These are phyloP conservation scores for Aurantiochytrium sp. DNA, from an alignment of 108 stramenopile genomes.

Conservation along the genomic window DNA sequence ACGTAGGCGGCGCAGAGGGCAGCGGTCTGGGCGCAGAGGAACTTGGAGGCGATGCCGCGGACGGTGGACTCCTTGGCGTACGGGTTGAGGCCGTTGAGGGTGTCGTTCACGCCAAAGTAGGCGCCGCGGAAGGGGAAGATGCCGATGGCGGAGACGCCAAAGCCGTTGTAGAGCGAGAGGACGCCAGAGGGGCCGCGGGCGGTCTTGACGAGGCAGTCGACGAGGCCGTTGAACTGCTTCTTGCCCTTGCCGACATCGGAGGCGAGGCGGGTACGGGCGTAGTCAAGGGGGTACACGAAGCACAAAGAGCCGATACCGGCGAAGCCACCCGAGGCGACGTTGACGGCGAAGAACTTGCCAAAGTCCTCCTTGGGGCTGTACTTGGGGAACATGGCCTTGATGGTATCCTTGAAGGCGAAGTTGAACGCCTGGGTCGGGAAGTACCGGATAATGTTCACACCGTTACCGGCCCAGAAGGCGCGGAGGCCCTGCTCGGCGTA, in stretches of 20 bases:
- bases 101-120: slow-evolving; percentile 98
- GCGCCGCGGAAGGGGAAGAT: slow-evolving; percentile 97
- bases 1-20: slow-evolving; percentile 88
- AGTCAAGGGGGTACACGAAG: slow-evolving; percentile 98
- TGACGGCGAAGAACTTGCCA: slow-evolving; percentile 86
- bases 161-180: slow-evolving; percentile 91
- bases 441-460: slow-evolving; percentile 96
- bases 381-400: slow-evolving; percentile 88
- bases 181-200: slow-evolving; percentile 74
- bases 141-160: slow-evolving; percentile 89
- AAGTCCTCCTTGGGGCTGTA: slow-evolving; percentile 93
- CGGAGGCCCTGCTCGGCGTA: slow-evolving; percentile 75
- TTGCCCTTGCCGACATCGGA: slow-evolving; percentile 90
- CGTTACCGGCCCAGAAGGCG: slow-evolving; percentile 90
- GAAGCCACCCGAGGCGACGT: slow-evolving; percentile 93
- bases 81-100: slow-evolving; percentile 91
- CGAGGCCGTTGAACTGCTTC: slow-evolving; percentile 89
- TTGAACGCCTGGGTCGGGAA: slow-evolving; percentile 99
- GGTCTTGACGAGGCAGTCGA: slow-evolving; percentile 92
- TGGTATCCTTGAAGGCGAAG: slow-evolving; percentile 97
- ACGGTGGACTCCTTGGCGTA: slow-evolving; percentile 83
- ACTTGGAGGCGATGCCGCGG: slow-evolving; percentile 87
- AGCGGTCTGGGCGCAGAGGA: slow-evolving; percentile 85
- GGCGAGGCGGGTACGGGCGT: slow-evolving; percentile 96
- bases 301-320: slow-evolving; percentile 91